Evolutionary conservation across 805 yeast species (phyloP).

Genomic region (Pichia occidentalis): DNA sequence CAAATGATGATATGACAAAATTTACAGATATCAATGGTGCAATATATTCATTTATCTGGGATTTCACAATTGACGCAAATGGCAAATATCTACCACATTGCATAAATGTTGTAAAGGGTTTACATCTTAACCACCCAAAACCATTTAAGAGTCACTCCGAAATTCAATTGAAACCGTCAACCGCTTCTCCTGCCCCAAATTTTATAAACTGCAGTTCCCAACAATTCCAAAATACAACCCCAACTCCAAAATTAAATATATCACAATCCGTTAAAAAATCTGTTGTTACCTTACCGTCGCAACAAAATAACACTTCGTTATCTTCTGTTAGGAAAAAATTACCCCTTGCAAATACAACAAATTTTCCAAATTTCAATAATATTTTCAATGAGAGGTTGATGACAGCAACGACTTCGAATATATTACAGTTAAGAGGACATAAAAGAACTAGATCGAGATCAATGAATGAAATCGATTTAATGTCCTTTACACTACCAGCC

Average conservation of each 20-base stretch:
- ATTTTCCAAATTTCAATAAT: not conserved
- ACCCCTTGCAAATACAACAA: too few relatives aligned
- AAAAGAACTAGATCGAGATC: constrained; percentile 33
- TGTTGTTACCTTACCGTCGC: too few relatives aligned
- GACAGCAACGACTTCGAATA: constrained; percentile 3
- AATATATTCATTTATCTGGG: constrained; percentile 29
- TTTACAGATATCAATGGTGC: constrained; percentile 18
- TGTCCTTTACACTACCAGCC: constrained; percentile 4
- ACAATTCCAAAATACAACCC: not conserved
- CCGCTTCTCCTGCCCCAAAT: not conserved
- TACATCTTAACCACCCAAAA: not conserved
- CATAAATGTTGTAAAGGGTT: constrained; percentile 16
- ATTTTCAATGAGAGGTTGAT: constrained; percentile 1
- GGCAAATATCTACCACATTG: constrained; percentile 23
- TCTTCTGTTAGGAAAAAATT: too few relatives aligned
- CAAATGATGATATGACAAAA: constrained; percentile 24
- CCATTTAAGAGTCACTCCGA: not conserved
- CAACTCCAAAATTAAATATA: not conserved
- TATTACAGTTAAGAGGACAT: constrained; percentile 21
- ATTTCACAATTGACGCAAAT: constrained; percentile 20
- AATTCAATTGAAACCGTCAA: not conserved
- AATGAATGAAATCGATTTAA: constrained; percentile 25
- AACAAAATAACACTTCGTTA: not conserved
- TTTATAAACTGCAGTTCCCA: not conserved
- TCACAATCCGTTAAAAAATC: too few relatives aligned